phyloP scores from a whole-genome alignment of 2,329 filamentous ascomycete species.

The Emergomyces orientalis region DNA sequence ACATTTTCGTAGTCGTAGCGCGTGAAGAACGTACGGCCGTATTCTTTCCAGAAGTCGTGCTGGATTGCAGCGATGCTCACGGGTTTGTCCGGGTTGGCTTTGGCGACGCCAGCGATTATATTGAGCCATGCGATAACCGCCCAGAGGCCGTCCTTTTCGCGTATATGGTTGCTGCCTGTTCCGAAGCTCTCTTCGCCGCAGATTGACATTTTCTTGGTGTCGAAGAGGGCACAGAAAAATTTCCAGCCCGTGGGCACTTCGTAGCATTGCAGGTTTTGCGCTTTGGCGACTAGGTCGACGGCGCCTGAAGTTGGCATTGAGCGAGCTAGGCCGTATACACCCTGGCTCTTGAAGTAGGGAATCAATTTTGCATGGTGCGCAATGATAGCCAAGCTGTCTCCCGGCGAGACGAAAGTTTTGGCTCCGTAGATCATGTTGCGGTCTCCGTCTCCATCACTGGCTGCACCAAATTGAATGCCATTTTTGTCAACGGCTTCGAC shows the following conservation, averaged over 20 bases:
- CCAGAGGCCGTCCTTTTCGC: constrained; percentile 98
- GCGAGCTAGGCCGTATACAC: constrained; percentile 86
- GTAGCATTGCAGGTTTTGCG: constrained; percentile 82
- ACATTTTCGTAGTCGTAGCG: constrained; percentile 97
- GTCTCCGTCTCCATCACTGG: constrained; percentile 93
- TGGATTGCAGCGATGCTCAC: constrained; percentile 95
- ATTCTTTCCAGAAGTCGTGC: constrained; percentile 91
- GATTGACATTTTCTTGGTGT: constrained; percentile 92
- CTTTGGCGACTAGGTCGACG: constrained; percentile 91
- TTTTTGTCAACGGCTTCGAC: constrained; percentile 90
- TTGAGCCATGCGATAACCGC: constrained; percentile 96
- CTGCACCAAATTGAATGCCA: constrained; percentile 88
- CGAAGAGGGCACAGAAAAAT: constrained; percentile 95
- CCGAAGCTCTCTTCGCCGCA: constrained; percentile 98
- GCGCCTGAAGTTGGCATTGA: constrained; percentile 97
- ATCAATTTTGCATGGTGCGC: constrained; percentile 94
- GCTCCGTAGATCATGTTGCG: constrained; percentile 99
- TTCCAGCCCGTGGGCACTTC: constrained; percentile 99
- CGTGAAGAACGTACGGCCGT: constrained; percentile 97
- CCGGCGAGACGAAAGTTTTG: constrained; percentile 90
- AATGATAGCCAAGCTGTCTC: constrained; percentile 96
- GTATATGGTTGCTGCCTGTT: constrained; percentile 96
- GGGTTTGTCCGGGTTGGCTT: constrained; percentile 66
- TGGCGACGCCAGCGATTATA: constrained; percentile 89
- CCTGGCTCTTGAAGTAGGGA: constrained; percentile 96